These are phyloP conservation scores for Dionaea muscipula DNA, from an alignment of 179 eudicot genomes.

Conservation along the genomic window DNA sequence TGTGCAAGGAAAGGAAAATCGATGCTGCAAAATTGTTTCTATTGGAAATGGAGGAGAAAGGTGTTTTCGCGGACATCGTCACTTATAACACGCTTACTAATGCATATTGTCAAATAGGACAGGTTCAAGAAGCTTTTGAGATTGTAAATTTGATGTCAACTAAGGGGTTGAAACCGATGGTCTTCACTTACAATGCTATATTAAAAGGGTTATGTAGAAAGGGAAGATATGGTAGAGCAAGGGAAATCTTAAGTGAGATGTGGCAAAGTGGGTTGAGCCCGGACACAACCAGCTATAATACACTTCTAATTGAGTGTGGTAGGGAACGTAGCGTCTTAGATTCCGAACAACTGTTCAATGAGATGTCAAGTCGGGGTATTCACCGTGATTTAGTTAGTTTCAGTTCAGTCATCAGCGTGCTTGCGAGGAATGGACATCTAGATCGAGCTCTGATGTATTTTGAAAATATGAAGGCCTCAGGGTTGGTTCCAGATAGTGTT, in stretches of 20 bases:
- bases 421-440: conserved; percentile 42
- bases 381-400: conserved; percentile 59
- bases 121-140: conserved; percentile 50
- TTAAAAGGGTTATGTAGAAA: conserved; percentile 55
- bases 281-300: conserved; percentile 49
- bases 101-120: conserved; percentile 47
- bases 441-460: conserved; percentile 43
- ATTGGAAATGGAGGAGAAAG: conserved; percentile 45
- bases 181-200: conserved; percentile 45
- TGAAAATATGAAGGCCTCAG: conserved; percentile 40
- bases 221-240: conserved; percentile 44
- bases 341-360: conserved; percentile 35
- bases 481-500: conserved; percentile 58
- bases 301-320: conserved; percentile 47
- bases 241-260: conserved; percentile 45
- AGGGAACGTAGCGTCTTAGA: conserved; percentile 28
- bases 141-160: conserved; percentile 34
- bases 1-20: conserved; percentile 54
- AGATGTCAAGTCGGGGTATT: conserved; percentile 38
- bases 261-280: conserved; percentile 43
- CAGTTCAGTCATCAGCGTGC: conserved; percentile 50
- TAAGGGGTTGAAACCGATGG: conserved; percentile 42
- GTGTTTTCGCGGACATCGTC: conserved; percentile 57
- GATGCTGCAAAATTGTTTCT: conserved; percentile 31
- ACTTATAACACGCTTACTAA: conserved; percentile 59